Base-by-base conservation (phyloP, 2,329 filamentous ascomycete genomes). In the Colletotrichum tropicale region DNA sequence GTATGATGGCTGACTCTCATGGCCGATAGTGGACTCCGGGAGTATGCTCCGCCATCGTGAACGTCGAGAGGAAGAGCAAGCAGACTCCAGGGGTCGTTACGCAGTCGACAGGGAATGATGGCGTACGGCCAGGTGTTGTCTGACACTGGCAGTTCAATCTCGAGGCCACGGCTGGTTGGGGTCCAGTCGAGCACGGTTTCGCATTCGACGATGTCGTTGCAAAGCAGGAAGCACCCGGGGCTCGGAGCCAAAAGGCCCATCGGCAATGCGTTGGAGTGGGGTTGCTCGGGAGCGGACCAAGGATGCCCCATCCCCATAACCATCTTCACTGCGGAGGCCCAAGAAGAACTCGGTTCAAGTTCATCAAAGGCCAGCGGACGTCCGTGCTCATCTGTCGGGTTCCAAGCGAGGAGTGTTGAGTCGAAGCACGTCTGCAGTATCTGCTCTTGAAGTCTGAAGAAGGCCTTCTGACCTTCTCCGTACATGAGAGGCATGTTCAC, bases 311-410 rank as follows among this genome's bases (percentile, higher is more conserved):
- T 61, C 26, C 58, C 58, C 18, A 61, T 32, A 12, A 61, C 13
- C 58, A 61, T 61, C 58, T 34, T 61, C 58, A 30, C 16, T 24
- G 58, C 28, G 6, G 58, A 61, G 58, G 28, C 18, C 58, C 58
- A 32, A 15, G 58, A 18, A 30, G 24, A 32, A n/a, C 6, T 28
- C 5, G 58, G 26, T 28, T 58, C 58, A 30, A 24, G 6, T 15
- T 58, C 55, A 1, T 58, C 55, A 28, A 26, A 58, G 7, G 55
- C 21, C 7, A 26, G 55, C 0, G 55, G 55, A 5, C 55, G 10
- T 6, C 55, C 55, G 55, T 58, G 26, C 55, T 58, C 55, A 58
- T 58, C 55, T 10, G 55, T 26, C 55, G 26, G 55, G 24, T 58
- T 58, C 55, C 55, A 58, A 28, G 55, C 55, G 9, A 58, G 55